Evolutionary conservation across 2,329 filamentous ascomycete species (phyloP).

Genomic region (Dactylella cylindrospora): DNA sequence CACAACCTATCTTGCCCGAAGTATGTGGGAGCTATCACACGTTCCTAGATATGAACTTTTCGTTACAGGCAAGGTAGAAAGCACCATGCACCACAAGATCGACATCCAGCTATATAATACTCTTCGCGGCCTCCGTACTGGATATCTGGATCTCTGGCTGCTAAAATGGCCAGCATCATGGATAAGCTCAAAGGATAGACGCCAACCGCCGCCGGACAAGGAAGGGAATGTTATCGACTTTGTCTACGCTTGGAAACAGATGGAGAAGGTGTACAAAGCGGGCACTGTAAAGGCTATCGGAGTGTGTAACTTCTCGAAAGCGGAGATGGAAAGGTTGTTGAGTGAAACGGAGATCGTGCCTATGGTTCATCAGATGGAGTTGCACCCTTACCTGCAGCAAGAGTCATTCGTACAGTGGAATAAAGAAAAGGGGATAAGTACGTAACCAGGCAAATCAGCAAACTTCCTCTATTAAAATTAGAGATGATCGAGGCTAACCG

Average conservation of each 20-base stretch:
- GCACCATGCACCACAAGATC: slow-evolving; percentile 23
- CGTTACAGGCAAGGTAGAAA: slow-evolving; percentile 29
- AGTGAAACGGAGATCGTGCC: slow-evolving; percentile 18
- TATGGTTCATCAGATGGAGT: slow-evolving; percentile 33
- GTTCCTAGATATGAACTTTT: slow-evolving; percentile 27
- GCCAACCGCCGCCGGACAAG: not conserved
- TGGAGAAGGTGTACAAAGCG: slow-evolving; percentile 28
- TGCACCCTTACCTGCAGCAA: slow-evolving; percentile 33
- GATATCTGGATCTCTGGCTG: slow-evolving; percentile 32
- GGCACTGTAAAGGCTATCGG: slow-evolving; percentile 32
- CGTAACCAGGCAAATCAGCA: not conserved
- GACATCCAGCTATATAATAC: slow-evolving; percentile 15
- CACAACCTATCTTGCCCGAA: not conserved
- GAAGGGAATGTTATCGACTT: slow-evolving; percentile 21
- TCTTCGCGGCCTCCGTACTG: slow-evolving; percentile 17
- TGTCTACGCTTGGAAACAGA: slow-evolving; percentile 33
- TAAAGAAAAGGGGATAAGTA: slow-evolving; percentile 20
- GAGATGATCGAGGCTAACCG: not conserved
- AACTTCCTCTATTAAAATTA: not conserved
- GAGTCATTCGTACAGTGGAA: slow-evolving; percentile 27
- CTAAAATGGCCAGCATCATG: slow-evolving; percentile 30
- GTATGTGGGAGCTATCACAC: slow-evolving; percentile 16
- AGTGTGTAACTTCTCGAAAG: slow-evolving; percentile 28
- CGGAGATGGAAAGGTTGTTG: slow-evolving; percentile 17
- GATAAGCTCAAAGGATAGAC: not conserved